phyloP scores from a whole-genome alignment of 1,139 yeast species.

The Debaryomyces subglobosus region DNA sequence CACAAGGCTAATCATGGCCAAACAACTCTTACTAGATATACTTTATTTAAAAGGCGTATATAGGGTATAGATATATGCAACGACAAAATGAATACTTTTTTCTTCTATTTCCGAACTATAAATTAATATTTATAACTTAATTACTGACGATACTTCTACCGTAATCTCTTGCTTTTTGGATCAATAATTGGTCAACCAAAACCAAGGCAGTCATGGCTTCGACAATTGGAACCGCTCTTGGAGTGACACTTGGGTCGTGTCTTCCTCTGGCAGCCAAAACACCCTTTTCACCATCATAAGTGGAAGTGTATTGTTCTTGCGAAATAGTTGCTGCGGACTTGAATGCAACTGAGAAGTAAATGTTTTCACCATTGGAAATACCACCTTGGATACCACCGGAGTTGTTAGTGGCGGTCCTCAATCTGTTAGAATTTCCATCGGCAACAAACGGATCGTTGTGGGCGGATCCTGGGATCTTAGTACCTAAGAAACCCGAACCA shows the following conservation, averaged over 20 bases:
- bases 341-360: constrained; percentile 93
- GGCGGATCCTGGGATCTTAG: constrained; percentile 85
- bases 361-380: constrained; percentile 92
- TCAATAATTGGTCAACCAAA: constrained; percentile 78
- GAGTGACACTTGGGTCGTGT: constrained; percentile 98
- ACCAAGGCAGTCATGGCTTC: constrained; percentile 98
- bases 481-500: constrained; percentile 94
- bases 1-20: neutral
- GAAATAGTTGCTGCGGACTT: constrained; percentile 98
- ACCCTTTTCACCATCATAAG: constrained; percentile 86
- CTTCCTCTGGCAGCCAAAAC: constrained; percentile 94
- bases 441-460: constrained; percentile 86
- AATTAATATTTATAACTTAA: neutral
- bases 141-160: constrained; percentile 26
- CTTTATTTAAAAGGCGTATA: neutral
- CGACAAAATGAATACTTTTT: neutral
- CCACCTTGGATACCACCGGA: constrained; percentile 99
- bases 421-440: constrained; percentile 55
- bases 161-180: constrained; percentile 81
- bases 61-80: neutral
- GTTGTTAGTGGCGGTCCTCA: constrained; percentile 86
- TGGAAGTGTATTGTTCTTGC: constrained; percentile 85
- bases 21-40: neutral
- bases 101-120: neutral
- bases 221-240: constrained; percentile 97